Conservation (phyloP, 2,329 filamentous ascomycete species). For the Neonectria faginata region DNA sequence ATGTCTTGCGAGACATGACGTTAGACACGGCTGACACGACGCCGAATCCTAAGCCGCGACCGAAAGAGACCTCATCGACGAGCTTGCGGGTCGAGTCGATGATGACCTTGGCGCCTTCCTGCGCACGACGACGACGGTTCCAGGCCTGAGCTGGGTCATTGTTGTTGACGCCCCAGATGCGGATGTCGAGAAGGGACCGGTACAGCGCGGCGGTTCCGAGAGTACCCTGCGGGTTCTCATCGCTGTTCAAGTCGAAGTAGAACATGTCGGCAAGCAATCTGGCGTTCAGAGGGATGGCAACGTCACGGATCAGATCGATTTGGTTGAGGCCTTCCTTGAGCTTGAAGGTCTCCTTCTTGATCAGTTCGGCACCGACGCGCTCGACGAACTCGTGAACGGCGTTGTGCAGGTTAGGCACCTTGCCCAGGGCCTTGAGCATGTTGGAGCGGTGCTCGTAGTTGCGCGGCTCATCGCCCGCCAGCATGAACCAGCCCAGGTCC, state of each 20-base stretch:
- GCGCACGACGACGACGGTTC: constrained; percentile 57
- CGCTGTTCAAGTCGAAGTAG: constrained; percentile 68
- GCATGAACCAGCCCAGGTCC: constrained; percentile 54
- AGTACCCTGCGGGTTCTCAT: constrained; percentile 63
- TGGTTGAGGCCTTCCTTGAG: constrained; percentile 53
- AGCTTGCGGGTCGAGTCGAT: constrained; percentile 54
- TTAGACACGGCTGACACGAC: constrained; percentile 46
- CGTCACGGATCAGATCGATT: constrained; percentile 60
- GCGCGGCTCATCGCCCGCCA: constrained; percentile 50
- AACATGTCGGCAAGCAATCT: constrained; percentile 67
- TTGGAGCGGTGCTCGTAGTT: constrained; percentile 49
- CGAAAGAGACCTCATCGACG: constrained; percentile 51
- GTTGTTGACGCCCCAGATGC: constrained; percentile 60
- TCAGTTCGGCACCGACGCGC: constrained; percentile 53
- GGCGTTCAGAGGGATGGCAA: constrained; percentile 70
- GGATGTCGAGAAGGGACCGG: constrained; percentile 56
- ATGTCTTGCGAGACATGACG: constrained; percentile 44
- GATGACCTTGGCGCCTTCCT: constrained; percentile 53
- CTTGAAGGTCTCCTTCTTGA: constrained; percentile 53
- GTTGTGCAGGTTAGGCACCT: constrained; percentile 48
- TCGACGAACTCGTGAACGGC: constrained; percentile 50
- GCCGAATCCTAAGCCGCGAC: constrained; percentile 49
- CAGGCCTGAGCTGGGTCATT: constrained; percentile 60
- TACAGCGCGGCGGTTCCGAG: constrained; percentile 57
- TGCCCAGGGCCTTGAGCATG: constrained; percentile 49